Evolutionary conservation across 495 filamentous ascomycete species (phyloP).

Genomic region (Aspergillus coremiiformis): DNA sequence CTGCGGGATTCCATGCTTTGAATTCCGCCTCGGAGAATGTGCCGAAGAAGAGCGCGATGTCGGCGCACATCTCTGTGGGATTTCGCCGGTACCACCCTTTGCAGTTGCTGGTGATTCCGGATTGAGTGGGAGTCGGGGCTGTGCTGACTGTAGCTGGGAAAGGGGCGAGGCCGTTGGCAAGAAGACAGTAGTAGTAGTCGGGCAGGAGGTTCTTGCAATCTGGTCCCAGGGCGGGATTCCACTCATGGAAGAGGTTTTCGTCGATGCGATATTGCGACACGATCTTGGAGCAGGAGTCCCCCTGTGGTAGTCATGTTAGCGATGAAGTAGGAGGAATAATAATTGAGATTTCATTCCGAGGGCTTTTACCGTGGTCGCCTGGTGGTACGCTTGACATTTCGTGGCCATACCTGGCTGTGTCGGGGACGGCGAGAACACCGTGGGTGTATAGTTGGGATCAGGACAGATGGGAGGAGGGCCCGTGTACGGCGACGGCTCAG

Average conservation of each 20-base stretch:
- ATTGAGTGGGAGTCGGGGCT: slow-evolving; percentile 13
- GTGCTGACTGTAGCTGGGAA: slow-evolving; percentile 3
- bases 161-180: background rate
- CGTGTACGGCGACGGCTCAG: background rate
- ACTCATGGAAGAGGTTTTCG: slow-evolving; percentile 5
- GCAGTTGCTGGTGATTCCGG: slow-evolving; percentile 14
- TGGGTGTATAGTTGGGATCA: background rate
- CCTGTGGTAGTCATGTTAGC: background rate
- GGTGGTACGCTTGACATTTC: slow-evolving; percentile 13
- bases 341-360: too few species aligned
- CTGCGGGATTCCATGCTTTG: slow-evolving; percentile 17
- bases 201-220: slow-evolving; percentile 13
- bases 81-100: slow-evolving; percentile 10
- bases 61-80: slow-evolving; percentile 9
- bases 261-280: background rate
- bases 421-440: slow-evolving; percentile 7
- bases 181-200: slow-evolving; percentile 11
- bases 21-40: slow-evolving; percentile 18
- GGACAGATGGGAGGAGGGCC: background rate
- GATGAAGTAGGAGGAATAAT: background rate
- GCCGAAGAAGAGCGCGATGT: slow-evolving; percentile 11
- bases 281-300: slow-evolving; percentile 7
- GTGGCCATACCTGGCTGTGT: slow-evolving; percentile 16
- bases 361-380: slow-evolving; percentile 6
- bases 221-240: slow-evolving; percentile 15